Base-by-base conservation (phyloP, 2,329 filamentous ascomycete species). In the Xylaria sp. region DNA sequence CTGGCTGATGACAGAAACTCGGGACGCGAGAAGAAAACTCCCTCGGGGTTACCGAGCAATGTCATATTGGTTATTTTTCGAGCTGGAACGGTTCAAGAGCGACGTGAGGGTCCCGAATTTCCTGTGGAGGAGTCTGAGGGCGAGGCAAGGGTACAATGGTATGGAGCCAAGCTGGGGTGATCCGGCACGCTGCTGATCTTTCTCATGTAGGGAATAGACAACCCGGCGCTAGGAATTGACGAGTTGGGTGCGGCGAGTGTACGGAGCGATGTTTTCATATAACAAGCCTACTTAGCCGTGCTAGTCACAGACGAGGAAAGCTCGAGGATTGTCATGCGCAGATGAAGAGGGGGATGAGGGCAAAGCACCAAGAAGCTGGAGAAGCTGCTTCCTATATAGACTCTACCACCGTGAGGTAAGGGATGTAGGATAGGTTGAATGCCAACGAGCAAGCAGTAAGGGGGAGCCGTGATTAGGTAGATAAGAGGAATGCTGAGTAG, bases 1-100 rank as follows among this genome's bases (percentile, higher is more conserved):
- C 71, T 78, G 20, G 82, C 77, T 25, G 84, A 84, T 63, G 79
- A 75, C 71, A 79, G 74, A 64, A 85, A 80, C 61, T 77, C 75
- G 63, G 77, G 69, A 55, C 70, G 71, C 39, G 77, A 70, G 66
- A 73, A 55, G 25, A 55, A 39, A 33, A 71, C 42, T 47, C 63
- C 63, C 63, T 69, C 69, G 22, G 71, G 31, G 29, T 61, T 53
- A 49, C 62, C 61, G 45, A 67, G 58, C 27, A 70, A 67, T 38
- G 66, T 71, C 74, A 76, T 76, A 39, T 57, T 72, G 54, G 31
- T 25, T 59, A 31, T 20, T 29, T 13, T 36, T 39, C 47, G 22
- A 31, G 27, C 27, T 17, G 33, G 20, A 27, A 31, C 15, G 38
- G 47, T 11, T 17, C 15, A 33, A 45, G 15, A 11, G 55, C 11